Base-by-base conservation (phyloP, 2,329 filamentous ascomycete genomes). In the Lachnellula hyalina region DNA sequence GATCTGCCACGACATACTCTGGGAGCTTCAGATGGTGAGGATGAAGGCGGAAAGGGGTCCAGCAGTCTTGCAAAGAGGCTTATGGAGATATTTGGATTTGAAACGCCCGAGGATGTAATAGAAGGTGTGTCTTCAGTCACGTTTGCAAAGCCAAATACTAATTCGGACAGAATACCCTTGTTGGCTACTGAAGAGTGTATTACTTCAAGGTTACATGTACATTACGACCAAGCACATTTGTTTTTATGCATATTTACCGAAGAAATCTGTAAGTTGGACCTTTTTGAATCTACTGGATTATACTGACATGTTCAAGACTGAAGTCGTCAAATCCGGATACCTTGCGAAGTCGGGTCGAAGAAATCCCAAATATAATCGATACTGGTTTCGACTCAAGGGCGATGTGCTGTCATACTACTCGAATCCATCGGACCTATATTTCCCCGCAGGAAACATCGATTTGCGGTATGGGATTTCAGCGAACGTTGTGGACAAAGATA, bases 211-310 rank as follows among this genome's bases (percentile, higher is more conserved):
- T 5, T 96, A 94, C 70, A 86, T 99, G 80, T 97, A 97, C 73
- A 89, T 99, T 67, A 97, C 94, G 0, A 79, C 87, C 58, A 88
- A 86, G 64, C 94, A 99, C 69, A 88, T 97, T 58, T 96, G 92
- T 73, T 99, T 97, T 71, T 97, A 96, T 69, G 91, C 94, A 40
- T 96, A 96, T 69, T 80, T 97, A n/a, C 91, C 91, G 6, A 95
- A 92, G 76, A 96, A 94, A 77, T 84, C 87, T 50, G 87, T 89
- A 77, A 72, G 85, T 67, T 44, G 21, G 25, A 23, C n/a, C 4
- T 32, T 3, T 15, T 17, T 47, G 21, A 40, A 11, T 14, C 15
- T 19, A 15, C 19, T 17, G n/a, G 11, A 32, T 5, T 2, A 19
- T 38, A 25, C 62, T 68, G 58, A 74, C 62, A 62, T 67, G 54